These are phyloP conservation scores for Schizophyllum amplum DNA, from an alignment of 1,284 basidiomycete genomes.

Conservation along the genomic window DNA sequence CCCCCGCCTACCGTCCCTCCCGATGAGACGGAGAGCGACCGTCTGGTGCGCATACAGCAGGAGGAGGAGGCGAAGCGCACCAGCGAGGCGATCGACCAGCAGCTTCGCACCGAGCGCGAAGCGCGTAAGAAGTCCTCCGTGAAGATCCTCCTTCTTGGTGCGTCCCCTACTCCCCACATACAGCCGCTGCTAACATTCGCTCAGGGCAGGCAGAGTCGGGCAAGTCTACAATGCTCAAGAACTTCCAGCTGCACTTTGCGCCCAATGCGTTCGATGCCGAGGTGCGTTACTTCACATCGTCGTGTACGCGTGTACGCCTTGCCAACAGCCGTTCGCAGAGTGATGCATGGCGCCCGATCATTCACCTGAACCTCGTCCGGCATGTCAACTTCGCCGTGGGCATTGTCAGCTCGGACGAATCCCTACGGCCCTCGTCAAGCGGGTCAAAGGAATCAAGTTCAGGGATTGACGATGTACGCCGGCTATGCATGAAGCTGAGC, in stretches of 20 bases:
- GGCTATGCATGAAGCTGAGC: conserved; percentile 40
- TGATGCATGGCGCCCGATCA: conserved; percentile 51
- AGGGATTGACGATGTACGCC: conserved; percentile 29
- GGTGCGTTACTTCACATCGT: conserved; percentile 17
- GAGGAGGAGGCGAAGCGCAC: conserved; percentile 45
- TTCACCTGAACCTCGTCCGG: conserved; percentile 56
- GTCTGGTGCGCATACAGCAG: conserved; percentile 28
- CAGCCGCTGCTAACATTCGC: neutral
- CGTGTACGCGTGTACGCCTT: conserved; percentile 1
- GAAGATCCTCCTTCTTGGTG: conserved; percentile 50
- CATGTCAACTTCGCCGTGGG: conserved; percentile 51
- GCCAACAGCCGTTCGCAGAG: conserved; percentile 19
- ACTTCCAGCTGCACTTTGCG: conserved; percentile 53
- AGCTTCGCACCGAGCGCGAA: conserved; percentile 37
- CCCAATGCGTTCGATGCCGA: conserved; percentile 51
- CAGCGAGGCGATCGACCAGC: conserved; percentile 47
- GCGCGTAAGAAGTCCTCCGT: conserved; percentile 29
- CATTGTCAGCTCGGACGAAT: conserved; percentile 13
- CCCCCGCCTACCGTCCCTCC: conserved; percentile 25
- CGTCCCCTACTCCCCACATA: conserved; percentile 13
- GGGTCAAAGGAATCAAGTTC: conserved; percentile 5
- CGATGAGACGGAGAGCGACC: conserved; percentile 28
- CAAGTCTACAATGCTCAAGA: conserved; percentile 59
- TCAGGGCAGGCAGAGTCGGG: conserved; percentile 60
- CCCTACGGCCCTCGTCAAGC: neutral